Evolutionary conservation across 2,329 filamentous ascomycete species (phyloP).

Genomic region (Periglandula ipomoeae): DNA sequence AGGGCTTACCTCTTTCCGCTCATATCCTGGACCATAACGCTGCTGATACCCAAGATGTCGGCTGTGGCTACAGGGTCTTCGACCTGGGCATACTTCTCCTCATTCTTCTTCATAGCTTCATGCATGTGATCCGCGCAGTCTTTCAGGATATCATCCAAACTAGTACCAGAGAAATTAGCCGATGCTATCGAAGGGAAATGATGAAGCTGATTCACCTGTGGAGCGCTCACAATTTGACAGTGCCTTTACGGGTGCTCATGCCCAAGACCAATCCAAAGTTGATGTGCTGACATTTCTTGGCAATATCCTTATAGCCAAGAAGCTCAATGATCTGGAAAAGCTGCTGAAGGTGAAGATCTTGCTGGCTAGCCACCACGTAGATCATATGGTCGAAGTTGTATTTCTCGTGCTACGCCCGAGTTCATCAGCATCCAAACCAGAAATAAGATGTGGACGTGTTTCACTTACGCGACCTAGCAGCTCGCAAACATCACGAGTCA

Average conservation of each 20-base stretch:
- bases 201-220: neutral
- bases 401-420: conserved; percentile 32
- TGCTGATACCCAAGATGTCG: conserved; percentile 83
- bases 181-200: neutral
- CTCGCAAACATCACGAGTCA: conserved; percentile 71
- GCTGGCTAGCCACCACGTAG: conserved; percentile 64
- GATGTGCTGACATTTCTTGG: conserved; percentile 60
- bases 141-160: conserved; percentile 15
- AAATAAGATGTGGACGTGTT: no score
- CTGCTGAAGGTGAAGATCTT: conserved; percentile 64
- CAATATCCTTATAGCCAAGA: conserved; percentile 59
- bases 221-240: conserved; percentile 52
- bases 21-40: conserved; percentile 98
- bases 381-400: conserved; percentile 71
- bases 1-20: conserved; percentile 69
- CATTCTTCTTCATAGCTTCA: conserved; percentile 88
- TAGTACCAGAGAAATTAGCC: conserved; percentile 3
- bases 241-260: conserved; percentile 63
- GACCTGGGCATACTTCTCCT: conserved; percentile 83
- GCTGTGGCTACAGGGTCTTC: conserved; percentile 73
- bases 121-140: conserved; percentile 94
- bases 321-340: conserved; percentile 65
- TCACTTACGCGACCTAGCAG: conserved; percentile 47
- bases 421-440: neutral
- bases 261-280: conserved; percentile 66